These are phyloP conservation scores for Fraxinus dipetala DNA, from an alignment of 305 asterid species.

Conservation along the genomic window DNA sequence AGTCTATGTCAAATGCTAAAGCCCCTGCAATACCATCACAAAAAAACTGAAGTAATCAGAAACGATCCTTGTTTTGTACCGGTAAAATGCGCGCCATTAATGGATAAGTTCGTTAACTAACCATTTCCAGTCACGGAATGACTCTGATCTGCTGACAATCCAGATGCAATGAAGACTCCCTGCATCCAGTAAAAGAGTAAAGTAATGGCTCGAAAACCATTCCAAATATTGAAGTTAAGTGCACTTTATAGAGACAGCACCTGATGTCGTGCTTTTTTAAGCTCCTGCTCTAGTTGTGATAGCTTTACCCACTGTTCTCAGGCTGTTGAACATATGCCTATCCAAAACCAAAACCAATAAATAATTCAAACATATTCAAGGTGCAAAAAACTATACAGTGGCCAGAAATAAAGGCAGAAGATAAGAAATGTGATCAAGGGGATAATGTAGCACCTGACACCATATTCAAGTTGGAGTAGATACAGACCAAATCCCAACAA, in stretches of 20 bases:
- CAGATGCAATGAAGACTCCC: slow-evolving; percentile 43
- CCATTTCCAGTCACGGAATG: slow-evolving; percentile 58
- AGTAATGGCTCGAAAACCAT: neutral
- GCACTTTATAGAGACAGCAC: slow-evolving; percentile 23
- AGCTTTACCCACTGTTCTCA: slow-evolving; percentile 72
- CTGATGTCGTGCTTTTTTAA: slow-evolving; percentile 71
- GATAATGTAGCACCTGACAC: no score
- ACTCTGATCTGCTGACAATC: slow-evolving; percentile 47
- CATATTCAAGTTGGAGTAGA: neutral
- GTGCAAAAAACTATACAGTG: neutral
- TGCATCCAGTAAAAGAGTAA: slow-evolving; percentile 24
- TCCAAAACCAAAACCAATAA: slow-evolving; percentile 20
- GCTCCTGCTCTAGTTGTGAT: slow-evolving; percentile 72
- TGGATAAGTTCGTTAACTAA: slow-evolving; percentile 20
- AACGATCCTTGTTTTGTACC: neutral
- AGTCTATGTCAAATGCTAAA: slow-evolving; percentile 71
- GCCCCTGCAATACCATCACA: slow-evolving; percentile 41
- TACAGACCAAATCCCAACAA: neutral
- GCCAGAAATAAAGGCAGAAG: no score
- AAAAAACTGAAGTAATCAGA: neutral
- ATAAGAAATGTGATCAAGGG: no score
- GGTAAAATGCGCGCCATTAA: neutral
- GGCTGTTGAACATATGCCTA: slow-evolving; percentile 90
- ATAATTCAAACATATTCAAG: slow-evolving; percentile 20
- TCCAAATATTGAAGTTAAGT: neutral